Conservation (phyloP, 768 basidiomycete genomes). For the Leccinum rimulosum region DNA sequence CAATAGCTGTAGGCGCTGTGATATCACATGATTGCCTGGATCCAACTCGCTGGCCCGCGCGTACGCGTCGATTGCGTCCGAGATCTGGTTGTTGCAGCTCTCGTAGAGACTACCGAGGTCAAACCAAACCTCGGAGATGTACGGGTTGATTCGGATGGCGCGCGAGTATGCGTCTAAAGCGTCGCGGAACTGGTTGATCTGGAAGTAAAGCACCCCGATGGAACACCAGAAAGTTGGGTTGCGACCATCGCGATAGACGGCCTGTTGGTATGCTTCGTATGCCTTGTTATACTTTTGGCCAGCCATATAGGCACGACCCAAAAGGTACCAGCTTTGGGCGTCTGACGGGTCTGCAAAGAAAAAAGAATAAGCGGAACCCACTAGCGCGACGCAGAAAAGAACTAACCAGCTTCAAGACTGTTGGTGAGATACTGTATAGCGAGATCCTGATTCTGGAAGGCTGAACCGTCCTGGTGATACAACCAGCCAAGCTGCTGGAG, state of each 20-base stretch:
- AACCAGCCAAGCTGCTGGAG: conserved; percentile 98
- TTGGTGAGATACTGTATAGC: conserved; percentile 94
- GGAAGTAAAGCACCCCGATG: conserved; percentile 98
- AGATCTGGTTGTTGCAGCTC: conserved; percentile 98
- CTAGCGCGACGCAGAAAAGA: background rate
- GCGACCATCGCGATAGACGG: conserved; percentile 96
- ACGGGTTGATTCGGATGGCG: conserved; percentile 97
- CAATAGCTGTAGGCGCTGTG: conserved; percentile 73
- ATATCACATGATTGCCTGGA: conserved; percentile 78
- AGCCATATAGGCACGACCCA: conserved; percentile 98
- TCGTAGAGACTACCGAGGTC: conserved; percentile 97
- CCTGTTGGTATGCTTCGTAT: conserved; percentile 99
- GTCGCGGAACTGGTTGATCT: conserved; percentile 99
- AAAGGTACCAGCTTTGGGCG: conserved; percentile 98
- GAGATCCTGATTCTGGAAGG: conserved; percentile 93
- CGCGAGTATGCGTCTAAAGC: conserved; percentile 98
- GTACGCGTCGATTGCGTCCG: conserved; percentile 98
- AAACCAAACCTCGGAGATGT: conserved; percentile 81
- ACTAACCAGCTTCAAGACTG: conserved; percentile 88
- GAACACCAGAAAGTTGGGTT: conserved; percentile 99
- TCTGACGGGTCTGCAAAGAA: conserved; percentile 76
- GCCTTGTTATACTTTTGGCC: conserved; percentile 99
- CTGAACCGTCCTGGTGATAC: conserved; percentile 92
- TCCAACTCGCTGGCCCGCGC: conserved; percentile 94
- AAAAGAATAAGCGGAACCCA: background rate